A percentile compares a stretch with the other conserved stretches of the same genome.
Conservation (phyloP, 805 yeast genomes). For the Spathaspora passalidarum region DNA sequence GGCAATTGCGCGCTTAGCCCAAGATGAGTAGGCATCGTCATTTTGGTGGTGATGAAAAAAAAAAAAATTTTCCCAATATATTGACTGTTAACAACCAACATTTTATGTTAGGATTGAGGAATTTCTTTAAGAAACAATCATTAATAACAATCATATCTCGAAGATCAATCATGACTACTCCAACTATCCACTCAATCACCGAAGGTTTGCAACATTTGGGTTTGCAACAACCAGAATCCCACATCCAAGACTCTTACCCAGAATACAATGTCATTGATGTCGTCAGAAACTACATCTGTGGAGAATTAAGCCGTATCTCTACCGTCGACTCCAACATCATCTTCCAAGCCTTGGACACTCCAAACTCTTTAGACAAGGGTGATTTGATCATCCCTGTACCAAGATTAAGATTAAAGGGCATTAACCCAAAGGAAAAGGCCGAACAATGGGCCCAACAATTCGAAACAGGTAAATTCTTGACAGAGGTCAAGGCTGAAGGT, state of each 20-base stretch:
- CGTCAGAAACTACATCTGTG: conserved; percentile 84
- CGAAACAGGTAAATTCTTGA: conserved; percentile 67
- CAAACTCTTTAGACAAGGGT: conserved; percentile 83
- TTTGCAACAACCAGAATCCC: conserved; percentile 39
- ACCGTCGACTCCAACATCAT: conserved; percentile 69
- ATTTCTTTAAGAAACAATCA: background rate
- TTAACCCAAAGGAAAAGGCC: conserved; percentile 73
- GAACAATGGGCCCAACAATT: conserved; percentile 74
- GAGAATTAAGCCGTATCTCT: conserved; percentile 69
- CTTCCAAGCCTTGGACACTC: conserved; percentile 84
- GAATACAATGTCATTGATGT: conserved; percentile 79
- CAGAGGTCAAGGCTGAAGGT: conserved; percentile 77
- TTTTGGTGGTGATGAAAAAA: too few relatives aligned
- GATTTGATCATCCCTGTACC: conserved; percentile 92
- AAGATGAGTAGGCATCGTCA: too few relatives aligned
- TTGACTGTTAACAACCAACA: background rate
- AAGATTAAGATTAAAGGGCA: conserved; percentile 72
- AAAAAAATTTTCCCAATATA: background rate
- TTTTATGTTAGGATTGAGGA: conserved; percentile 1
- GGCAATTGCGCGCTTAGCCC: background rate
- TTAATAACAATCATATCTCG: background rate
- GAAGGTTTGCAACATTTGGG: conserved; percentile 35
- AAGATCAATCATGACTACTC: background rate
- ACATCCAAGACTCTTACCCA: conserved; percentile 50
- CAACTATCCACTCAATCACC: conserved; percentile 24